A percentile compares a stretch with the other conserved stretches of the same genome.
Conservation (phyloP, 371 early-diverging fungal genomes). For the Phascolomyces articulosus region DNA sequence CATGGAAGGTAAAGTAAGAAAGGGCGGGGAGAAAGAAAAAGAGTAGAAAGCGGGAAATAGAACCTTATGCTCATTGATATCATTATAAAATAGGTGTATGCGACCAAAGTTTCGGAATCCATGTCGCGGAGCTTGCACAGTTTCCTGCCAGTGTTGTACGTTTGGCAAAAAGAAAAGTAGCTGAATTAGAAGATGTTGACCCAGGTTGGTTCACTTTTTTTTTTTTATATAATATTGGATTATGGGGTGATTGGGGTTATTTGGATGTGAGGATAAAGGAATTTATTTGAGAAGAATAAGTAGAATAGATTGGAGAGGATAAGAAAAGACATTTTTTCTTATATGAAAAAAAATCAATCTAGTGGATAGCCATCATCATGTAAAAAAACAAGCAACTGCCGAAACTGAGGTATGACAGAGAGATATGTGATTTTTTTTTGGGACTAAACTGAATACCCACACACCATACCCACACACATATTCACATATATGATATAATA, state of each 20-base stretch:
- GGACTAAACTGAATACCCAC: too few species aligned
- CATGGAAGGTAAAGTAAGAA: conserved; percentile 55
- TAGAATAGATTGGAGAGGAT: too few species aligned
- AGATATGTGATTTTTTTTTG: too few species aligned
- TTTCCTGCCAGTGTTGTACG: conserved; percentile 89
- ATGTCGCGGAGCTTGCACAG: conserved; percentile 95
- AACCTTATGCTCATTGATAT: neutral
- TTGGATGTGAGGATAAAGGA: too few species aligned
- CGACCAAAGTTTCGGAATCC: conserved; percentile 98
- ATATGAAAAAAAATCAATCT: too few species aligned
- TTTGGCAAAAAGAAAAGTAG: conserved; percentile 87
- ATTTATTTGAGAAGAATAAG: too few species aligned
- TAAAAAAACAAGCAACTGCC: conserved; percentile 3
- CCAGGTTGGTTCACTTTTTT: neutral
- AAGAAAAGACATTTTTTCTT: too few species aligned
- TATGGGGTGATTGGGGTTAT: too few species aligned
- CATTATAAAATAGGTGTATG: conserved; percentile 68
- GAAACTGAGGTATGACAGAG: conserved; percentile 6
- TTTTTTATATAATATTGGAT: neutral
- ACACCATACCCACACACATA: too few species aligned
- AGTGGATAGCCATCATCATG: conserved; percentile 1
- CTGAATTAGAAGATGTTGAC: conserved; percentile 75
- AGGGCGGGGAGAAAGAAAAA: neutral
- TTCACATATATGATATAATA: too few species aligned
- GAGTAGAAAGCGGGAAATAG: neutral